Evolutionary conservation across 495 filamentous ascomycete genomes (phyloP).

Genomic region (Tuber borchii): DNA sequence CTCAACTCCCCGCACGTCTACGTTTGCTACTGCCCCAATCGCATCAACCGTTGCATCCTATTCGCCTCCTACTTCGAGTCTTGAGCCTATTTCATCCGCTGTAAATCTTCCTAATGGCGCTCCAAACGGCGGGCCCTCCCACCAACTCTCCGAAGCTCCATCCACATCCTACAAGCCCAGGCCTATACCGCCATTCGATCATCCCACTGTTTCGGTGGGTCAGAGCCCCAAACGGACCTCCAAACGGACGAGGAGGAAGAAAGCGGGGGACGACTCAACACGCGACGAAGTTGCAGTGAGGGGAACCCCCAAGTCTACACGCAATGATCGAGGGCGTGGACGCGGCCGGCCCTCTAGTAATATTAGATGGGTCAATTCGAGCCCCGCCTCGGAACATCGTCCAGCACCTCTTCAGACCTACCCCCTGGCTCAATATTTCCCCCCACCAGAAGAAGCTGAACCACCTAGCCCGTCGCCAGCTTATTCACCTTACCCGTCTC

Average conservation of each 20-base stretch:
- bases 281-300: constrained; percentile 10
- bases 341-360: constrained; percentile 17
- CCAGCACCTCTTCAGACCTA: neutral
- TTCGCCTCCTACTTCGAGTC: neutral
- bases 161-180: neutral
- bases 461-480: constrained; percentile 29
- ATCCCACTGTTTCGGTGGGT: neutral
- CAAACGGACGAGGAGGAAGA: constrained; percentile 11
- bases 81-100: neutral
- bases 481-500: constrained; percentile 33
- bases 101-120: neutral
- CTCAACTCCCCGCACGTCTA: neutral
- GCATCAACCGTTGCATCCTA: neutral
- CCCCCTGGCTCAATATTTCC: constrained; percentile 7
- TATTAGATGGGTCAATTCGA: constrained; percentile 1
- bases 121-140: neutral
- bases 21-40: neutral
- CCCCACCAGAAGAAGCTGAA: constrained; percentile 12
- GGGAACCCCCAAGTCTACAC: constrained; percentile 30
- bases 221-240: neutral
- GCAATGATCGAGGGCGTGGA: constrained; percentile 25
- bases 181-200: neutral
- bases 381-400: neutral
- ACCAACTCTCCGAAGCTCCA: neutral
- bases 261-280: constrained; percentile 18